Percentiles rank a stretch among this genome's conserved stretches.
phyloP scores from a whole-genome alignment of 2,329 filamentous ascomycete species.

The Blastomyces emzantsi region DNA sequence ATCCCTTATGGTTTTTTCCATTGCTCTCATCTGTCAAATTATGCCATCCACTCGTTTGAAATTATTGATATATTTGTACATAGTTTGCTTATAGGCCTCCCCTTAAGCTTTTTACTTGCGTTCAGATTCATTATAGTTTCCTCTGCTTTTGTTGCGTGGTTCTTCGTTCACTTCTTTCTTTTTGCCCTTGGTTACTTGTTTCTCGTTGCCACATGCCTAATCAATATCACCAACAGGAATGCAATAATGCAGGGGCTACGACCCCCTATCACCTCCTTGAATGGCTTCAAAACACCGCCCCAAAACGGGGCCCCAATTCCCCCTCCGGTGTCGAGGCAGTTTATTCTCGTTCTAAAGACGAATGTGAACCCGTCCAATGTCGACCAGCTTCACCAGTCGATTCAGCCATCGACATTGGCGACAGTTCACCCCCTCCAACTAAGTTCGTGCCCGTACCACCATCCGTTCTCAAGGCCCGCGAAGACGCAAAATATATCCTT shows the following conservation, averaged over 20 bases:
- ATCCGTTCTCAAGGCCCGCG: constrained; percentile 18
- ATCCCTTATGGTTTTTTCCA: neutral
- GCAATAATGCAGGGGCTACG: neutral
- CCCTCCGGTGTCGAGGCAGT: neutral
- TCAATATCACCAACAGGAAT: neutral
- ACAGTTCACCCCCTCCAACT: neutral
- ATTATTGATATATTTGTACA: neutral
- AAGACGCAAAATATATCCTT: constrained; percentile 21
- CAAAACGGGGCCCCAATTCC: neutral
- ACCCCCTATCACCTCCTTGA: neutral
- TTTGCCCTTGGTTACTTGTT: neutral
- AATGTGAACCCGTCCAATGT: neutral
- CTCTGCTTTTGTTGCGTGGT: neutral
- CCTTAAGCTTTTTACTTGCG: neutral
- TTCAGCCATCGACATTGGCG: constrained; percentile 7
- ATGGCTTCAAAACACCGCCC: neutral
- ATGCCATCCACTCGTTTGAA: constrained; percentile 4
- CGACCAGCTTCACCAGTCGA: neutral
- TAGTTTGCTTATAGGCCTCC: neutral
- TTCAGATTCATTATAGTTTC: neutral
- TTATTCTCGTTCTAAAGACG: neutral
- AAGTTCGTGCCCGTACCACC: constrained; percentile 1
- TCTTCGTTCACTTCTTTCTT: neutral
- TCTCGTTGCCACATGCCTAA: neutral
- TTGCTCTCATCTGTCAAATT: neutral